Percentiles rank a stretch among this genome's conserved stretches.
Evolutionary conservation across 192 early-diverging fungal species (phyloP).

Genomic region (Coemansia sp.): DNA sequence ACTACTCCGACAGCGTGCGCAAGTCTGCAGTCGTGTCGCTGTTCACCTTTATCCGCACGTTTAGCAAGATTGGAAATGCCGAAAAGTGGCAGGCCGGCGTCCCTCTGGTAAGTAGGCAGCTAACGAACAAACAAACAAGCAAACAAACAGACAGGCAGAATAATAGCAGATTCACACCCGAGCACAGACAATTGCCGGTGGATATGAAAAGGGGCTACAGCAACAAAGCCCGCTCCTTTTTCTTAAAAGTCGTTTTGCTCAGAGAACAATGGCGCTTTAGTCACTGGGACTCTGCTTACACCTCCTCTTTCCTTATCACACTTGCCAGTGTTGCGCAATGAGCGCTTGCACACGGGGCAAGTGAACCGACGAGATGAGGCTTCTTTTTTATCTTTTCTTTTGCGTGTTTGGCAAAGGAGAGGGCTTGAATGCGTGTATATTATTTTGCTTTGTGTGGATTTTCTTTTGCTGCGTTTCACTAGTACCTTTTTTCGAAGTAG

Average conservation of each 20-base stretch:
- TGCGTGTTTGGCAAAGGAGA: too few relatives aligned
- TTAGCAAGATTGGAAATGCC: conserved; percentile 67
- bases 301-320: background rate
- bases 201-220: background rate
- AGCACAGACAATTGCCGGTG: background rate
- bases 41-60: conserved; percentile 74
- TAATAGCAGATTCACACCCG: background rate
- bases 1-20: conserved; percentile 80
- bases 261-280: background rate
- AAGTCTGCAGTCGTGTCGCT: conserved; percentile 71
- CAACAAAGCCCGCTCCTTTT: background rate
- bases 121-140: background rate
- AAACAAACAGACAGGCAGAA: background rate
- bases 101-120: conserved; percentile 50
- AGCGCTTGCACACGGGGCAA: background rate
- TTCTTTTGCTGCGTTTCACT: background rate
- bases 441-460: background rate
- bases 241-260: background rate
- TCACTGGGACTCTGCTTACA: background rate
- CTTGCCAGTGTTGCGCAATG: background rate
- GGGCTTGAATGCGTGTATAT: background rate
- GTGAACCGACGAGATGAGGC: background rate
- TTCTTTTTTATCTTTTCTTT: background rate
- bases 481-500: background rate
- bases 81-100: conserved; percentile 75